Evolutionary conservation across 1,139 yeast species (phyloP), one percentile per base, ranked within the genome.

Genomic region (Nakaseomyces sp.): DNA sequence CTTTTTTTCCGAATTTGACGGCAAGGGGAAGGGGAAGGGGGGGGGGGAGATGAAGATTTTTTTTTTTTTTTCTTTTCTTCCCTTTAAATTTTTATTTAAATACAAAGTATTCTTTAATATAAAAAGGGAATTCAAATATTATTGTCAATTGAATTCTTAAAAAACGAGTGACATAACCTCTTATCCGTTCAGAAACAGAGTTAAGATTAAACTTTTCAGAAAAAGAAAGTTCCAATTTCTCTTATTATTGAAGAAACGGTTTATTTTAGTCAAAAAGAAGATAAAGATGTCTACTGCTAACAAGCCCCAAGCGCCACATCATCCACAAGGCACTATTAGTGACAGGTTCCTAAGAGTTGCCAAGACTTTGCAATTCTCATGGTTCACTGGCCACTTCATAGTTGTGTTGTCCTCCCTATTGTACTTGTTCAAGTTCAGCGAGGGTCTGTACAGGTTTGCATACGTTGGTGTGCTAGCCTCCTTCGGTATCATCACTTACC

Each of bases 401-500:
- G 84, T 89, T 2, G 68, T 88, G 24, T 17, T 74, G 9, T 73
- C 79, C 44, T 68, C 78, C 10, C 43, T 76, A 22, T 63, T 81
- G 47, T 84, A 77, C 62, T 54, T 76, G 16, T 61, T 82, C 43
- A 71, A 82, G 20, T 74, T 63, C 48, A 55, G 69, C 9, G 37
- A 29, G 32, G 13, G 30, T 12, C 73, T 82, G 71, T 87, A 85
- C 67, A 71, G 76, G 45, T 57, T 76, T 45, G 73, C 85, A 1
- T 79, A 79, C 50, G 42, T 80, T 10, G 84, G 91, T 13, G 80
- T 84, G 5, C 61, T 85, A 41, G 75, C 73, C 53, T 80, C 95
- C 31, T 88, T 86, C 64, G 88, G 87, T 19, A 77, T 89, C 50
- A 83, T 87, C 47, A 65, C 84, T 25, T 79, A 71, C 64, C 91